Evolutionary conservation across 2,329 filamentous ascomycete species (phyloP), one percentile per base, ranked within the genome.

Genomic region (Fusarium sp.): DNA sequence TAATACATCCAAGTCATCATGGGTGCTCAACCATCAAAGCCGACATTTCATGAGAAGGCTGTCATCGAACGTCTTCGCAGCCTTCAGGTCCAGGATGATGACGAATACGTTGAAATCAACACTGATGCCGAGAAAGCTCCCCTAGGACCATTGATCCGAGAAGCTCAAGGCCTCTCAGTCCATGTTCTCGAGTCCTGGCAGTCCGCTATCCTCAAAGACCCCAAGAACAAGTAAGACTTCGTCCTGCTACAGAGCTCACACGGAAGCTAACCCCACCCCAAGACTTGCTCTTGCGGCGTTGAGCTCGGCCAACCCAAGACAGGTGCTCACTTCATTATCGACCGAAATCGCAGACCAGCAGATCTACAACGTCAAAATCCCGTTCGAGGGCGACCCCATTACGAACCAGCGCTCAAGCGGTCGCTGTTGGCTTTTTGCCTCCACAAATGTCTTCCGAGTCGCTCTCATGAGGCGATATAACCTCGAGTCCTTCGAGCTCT

Each of bases 361-460:
- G 56, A 85, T 91, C 64, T 97, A 94, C 88, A 96, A 94, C 75
- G 80, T 94, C 76, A 89, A 88, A 77, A 94, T 97, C 62, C 91
- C 93, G 0, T 85, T 92, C 54, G 93, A 97, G 77, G 94, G 93
- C 47, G 85, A 84, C 0, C 94, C 94, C 0, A 90, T 97, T 65
- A 96, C 94, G 1, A 94, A 96, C 77, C 93, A 97, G 80, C 85
- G 90, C 33, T 87, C 87, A 10, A 94, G 91, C 4, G 94, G 93
- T 10, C 86, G 94, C 67, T 97, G 94, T 83, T 97, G 94, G 94
- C 87, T 97, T 66, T 97, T 97, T 72, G 94, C 94, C 2, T 88
- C 91, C 6, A 96, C 92, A n/a, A 97, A 97, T 72, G 90, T 96
- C 56, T 96, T 97, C 80, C 90, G 94, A 27, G 86, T 97, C n/a